phyloP scores from a whole-genome alignment of 805 yeast species.

The Pichia ethanolica region DNA sequence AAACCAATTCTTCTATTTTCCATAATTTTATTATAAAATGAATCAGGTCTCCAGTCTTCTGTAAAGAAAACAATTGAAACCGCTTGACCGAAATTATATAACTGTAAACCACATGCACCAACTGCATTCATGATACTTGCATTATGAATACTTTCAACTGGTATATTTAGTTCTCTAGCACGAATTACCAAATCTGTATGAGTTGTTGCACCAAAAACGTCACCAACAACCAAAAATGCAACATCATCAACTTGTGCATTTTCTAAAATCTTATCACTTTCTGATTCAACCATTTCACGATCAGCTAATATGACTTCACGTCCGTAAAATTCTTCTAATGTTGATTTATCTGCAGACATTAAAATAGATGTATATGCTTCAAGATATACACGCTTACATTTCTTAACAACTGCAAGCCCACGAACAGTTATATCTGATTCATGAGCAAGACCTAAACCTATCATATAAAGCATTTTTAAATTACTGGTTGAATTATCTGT shows the following conservation, averaged over 20 bases:
- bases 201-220: slow-evolving; percentile 96
- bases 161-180: slow-evolving; percentile 77
- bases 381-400: slow-evolving; percentile 83
- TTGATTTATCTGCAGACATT: slow-evolving; percentile 79
- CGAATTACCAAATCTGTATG: slow-evolving; percentile 91
- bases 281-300: slow-evolving; percentile 87
- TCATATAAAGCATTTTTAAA: slow-evolving; percentile 67
- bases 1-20: slow-evolving; percentile 88
- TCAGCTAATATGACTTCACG: slow-evolving; percentile 83
- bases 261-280: slow-evolving; percentile 73
- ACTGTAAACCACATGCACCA: slow-evolving; percentile 94
- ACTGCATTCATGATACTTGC: slow-evolving; percentile 98
- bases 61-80: slow-evolving; percentile 95
- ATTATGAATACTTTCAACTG: slow-evolving; percentile 80
- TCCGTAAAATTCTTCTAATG: slow-evolving; percentile 79
- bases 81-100: slow-evolving; percentile 94
- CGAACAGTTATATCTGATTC: slow-evolving; percentile 89
- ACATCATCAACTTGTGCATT: slow-evolving; percentile 76
- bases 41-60: slow-evolving; percentile 93
- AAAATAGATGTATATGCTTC: slow-evolving; percentile 94
- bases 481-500: too few species aligned
- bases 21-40: slow-evolving; percentile 81
- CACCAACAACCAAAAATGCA: slow-evolving; percentile 95
- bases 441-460: slow-evolving; percentile 88
- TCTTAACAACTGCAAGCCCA: slow-evolving; percentile 77